Conservation (phyloP, 1,139 yeast species). For the Zhuliangozyma blackwelliae region DNA sequence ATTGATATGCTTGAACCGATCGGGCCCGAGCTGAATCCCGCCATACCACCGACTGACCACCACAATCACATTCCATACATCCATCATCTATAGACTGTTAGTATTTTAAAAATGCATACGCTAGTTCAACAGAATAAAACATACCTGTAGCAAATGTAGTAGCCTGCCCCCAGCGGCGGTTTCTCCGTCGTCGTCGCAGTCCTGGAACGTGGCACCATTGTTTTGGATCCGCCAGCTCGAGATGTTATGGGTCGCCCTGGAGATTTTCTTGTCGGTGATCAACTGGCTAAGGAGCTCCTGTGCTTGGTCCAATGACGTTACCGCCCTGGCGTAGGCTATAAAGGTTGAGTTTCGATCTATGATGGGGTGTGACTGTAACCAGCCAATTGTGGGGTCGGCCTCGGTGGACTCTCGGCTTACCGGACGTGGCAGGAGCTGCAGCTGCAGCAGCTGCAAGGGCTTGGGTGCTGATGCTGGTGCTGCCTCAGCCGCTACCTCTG, state of each 20-base stretch:
- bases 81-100: slow-evolving; percentile 48
- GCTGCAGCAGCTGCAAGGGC: background rate
- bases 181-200: slow-evolving; percentile 97
- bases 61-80: slow-evolving; percentile 80
- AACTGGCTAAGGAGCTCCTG: slow-evolving; percentile 45
- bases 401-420: no score
- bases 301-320: slow-evolving; percentile 64
- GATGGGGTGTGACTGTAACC: slow-evolving; percentile 76
- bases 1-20: slow-evolving; percentile 89
- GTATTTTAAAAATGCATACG: slow-evolving; percentile 5
- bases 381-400: slow-evolving; percentile 55
- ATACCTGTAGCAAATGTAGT: slow-evolving; percentile 67
- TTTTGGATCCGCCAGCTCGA: slow-evolving; percentile 76
- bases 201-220: slow-evolving; percentile 56
- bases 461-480: slow-evolving; percentile 1
- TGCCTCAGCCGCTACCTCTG: slow-evolving; percentile 6
- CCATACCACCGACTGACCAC: slow-evolving; percentile 94
- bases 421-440: slow-evolving; percentile 1
- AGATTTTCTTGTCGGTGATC: slow-evolving; percentile 60
- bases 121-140: slow-evolving; percentile 24
- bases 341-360: slow-evolving; percentile 83
- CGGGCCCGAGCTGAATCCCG: slow-evolving; percentile 89
- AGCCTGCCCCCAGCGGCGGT: slow-evolving; percentile 92
- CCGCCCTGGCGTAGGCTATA: slow-evolving; percentile 68
- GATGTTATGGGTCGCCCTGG: slow-evolving; percentile 75